These are phyloP conservation scores for Phaeoacremonium minimum DNA, from an alignment of 2,329 filamentous ascomycete genomes.

Conservation along the genomic window DNA sequence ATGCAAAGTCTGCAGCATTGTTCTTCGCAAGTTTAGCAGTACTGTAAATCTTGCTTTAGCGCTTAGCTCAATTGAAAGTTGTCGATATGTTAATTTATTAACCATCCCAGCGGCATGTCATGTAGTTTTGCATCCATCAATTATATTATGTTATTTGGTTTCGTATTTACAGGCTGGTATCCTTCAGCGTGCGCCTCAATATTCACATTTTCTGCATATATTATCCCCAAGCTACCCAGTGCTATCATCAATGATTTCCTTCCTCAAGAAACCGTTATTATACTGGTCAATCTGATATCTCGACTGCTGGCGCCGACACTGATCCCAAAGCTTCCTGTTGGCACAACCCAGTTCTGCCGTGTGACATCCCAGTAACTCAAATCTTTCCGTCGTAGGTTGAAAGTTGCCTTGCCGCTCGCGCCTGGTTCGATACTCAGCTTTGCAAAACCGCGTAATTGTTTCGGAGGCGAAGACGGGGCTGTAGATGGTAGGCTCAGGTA, in stretches of 20 bases:
- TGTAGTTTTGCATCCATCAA: too few relatives aligned
- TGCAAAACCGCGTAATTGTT: constrained; percentile 58
- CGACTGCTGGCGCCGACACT: constrained; percentile 41
- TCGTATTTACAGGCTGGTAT: too few relatives aligned
- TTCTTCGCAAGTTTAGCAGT: too few relatives aligned
- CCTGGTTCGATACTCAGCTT: constrained; percentile 49
- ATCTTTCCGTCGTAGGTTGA: constrained; percentile 55
- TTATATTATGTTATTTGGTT: too few relatives aligned
- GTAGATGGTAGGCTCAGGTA: constrained; percentile 39
- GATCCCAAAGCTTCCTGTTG: constrained; percentile 35
- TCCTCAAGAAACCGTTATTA: constrained; percentile 12
- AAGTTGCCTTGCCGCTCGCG: constrained; percentile 39
- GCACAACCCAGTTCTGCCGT: constrained; percentile 56
- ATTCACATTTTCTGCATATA: too few relatives aligned
- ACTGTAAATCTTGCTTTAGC: too few relatives aligned
- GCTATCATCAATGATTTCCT: neutral
- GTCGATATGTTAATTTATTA: too few relatives aligned
- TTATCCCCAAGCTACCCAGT: neutral
- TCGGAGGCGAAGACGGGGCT: constrained; percentile 31
- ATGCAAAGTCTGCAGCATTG: too few relatives aligned
- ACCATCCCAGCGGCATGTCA: too few relatives aligned
- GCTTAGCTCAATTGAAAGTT: too few relatives aligned
- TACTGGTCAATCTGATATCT: constrained; percentile 35
- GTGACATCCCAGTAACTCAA: constrained; percentile 60
- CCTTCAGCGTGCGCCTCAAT: neutral